These are phyloP conservation scores for Lepraria neglecta DNA, from an alignment of 495 filamentous ascomycete genomes.

Conservation along the genomic window DNA sequence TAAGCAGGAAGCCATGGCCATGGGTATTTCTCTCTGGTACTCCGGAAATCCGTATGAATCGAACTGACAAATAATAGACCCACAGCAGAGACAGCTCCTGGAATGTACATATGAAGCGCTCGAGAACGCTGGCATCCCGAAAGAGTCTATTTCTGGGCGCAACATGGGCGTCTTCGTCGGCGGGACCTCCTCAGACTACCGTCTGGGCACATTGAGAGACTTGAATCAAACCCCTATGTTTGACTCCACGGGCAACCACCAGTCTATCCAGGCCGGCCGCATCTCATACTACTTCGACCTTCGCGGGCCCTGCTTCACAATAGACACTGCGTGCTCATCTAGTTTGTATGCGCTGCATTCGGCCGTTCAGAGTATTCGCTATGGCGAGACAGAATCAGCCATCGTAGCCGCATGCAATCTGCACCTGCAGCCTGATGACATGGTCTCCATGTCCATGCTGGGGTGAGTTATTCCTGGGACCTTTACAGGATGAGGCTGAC, in stretches of 20 bases:
- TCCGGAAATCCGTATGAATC: constrained; percentile 44
- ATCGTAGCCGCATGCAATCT: constrained; percentile 24
- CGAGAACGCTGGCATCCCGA: constrained; percentile 38
- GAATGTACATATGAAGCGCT: constrained; percentile 56
- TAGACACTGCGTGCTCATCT: constrained; percentile 49
- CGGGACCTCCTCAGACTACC: constrained; percentile 16
- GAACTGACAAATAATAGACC: constrained; percentile 45
- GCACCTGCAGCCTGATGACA: constrained; percentile 26
- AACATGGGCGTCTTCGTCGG: constrained; percentile 17
- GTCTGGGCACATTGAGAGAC: constrained; percentile 13
- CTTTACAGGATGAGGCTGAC: no score
- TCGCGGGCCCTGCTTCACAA: constrained; percentile 41
- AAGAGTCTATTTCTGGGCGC: constrained; percentile 11
- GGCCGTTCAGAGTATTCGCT: constrained; percentile 39
- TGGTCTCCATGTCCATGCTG: constrained; percentile 12
- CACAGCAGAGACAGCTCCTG: constrained; percentile 48
- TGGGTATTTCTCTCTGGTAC: neutral
- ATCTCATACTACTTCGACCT: constrained; percentile 47
- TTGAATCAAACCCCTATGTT: constrained; percentile 3
- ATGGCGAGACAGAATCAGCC: constrained; percentile 37
- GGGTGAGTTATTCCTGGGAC: constrained; percentile 25
- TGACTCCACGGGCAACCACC: constrained; percentile 4
- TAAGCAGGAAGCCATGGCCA: neutral
- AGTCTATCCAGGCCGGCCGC: constrained; percentile 39
- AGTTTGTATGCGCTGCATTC: constrained; percentile 40